phyloP scores from a whole-genome alignment of 225 moss, liverwort and hornwort genomes.

The Ulota crispa region DNA sequence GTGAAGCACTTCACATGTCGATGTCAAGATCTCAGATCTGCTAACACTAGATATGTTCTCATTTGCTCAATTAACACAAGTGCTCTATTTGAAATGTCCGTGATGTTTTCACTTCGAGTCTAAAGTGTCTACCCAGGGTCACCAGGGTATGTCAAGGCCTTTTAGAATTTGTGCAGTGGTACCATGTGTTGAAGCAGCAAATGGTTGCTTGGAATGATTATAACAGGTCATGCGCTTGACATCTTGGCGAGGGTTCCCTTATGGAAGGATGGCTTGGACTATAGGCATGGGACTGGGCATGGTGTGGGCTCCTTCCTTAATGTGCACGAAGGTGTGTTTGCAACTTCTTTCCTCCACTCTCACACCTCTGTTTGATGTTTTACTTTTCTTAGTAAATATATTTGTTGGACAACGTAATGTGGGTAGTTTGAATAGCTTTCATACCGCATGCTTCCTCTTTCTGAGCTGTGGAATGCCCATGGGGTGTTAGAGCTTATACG shows the following conservation, averaged over 20 bases:
- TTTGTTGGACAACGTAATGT: not conserved
- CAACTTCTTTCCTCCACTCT: not conserved
- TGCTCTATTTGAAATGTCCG: not conserved
- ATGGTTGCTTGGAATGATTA: constrained; percentile 14
- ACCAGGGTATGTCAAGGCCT: not conserved
- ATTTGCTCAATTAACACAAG: not conserved
- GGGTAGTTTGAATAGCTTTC: not conserved
- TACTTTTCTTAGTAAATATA: not conserved
- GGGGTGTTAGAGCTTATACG: not conserved
- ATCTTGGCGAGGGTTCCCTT: constrained; percentile 80
- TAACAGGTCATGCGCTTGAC: constrained; percentile 80
- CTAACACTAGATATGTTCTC: not conserved
- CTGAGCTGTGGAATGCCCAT: not conserved
- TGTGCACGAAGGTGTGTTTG: constrained; percentile 72
- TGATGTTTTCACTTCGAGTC: not conserved
- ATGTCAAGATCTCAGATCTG: constrained; percentile 9
- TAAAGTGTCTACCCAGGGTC: not conserved
- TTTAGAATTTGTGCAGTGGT: not conserved
- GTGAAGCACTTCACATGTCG: not conserved
- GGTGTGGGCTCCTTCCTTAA: constrained; percentile 80
- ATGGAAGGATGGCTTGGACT: constrained; percentile 85
- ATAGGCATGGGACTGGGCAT: constrained; percentile 84
- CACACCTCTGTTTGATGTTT: not conserved
- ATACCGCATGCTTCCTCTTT: not conserved
- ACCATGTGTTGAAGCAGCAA: constrained; percentile 6